Conservation (phyloP, 2,329 filamentous ascomycete species). For the Colletotrichum navitas region DNA sequence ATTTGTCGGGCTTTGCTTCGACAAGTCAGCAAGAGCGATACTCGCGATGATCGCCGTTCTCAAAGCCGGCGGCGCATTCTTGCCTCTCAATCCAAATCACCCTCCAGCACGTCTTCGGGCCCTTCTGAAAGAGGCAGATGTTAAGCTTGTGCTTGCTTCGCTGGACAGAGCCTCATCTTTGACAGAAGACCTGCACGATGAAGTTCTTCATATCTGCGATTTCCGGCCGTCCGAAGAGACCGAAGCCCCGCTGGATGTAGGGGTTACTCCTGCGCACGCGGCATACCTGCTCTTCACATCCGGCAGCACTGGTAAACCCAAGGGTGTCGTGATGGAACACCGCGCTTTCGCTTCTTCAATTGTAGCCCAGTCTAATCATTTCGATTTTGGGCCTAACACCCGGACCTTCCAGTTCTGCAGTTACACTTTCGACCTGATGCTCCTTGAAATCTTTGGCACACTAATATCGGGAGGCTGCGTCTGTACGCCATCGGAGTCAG, state of each 20-base stretch:
- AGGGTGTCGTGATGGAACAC: conserved; percentile 45
- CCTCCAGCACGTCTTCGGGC: neutral
- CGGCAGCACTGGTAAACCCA: conserved; percentile 46
- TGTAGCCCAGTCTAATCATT: neutral
- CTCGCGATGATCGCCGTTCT: neutral
- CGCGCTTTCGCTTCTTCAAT: conserved; percentile 21
- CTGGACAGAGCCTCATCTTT: neutral
- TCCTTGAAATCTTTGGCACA: conserved; percentile 65
- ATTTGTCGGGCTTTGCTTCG: neutral
- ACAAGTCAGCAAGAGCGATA: neutral
- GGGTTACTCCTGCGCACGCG: neutral
- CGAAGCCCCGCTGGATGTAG: neutral
- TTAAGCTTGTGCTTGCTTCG: neutral
- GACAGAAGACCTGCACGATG: no score
- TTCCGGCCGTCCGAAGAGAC: neutral
- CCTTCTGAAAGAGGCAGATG: neutral
- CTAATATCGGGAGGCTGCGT: conserved; percentile 69
- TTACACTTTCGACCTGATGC: conserved; percentile 65
- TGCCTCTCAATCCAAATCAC: neutral
- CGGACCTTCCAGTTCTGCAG: conserved; percentile 59
- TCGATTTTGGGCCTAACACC: conserved; percentile 12
- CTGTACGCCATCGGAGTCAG: conserved; percentile 66
- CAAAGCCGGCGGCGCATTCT: neutral
- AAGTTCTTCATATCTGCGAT: neutral
- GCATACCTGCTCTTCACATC: conserved; percentile 47